phyloP scores from a whole-genome alignment of 805 yeast genomes.

The Zygosaccharomyces bailii region DNA sequence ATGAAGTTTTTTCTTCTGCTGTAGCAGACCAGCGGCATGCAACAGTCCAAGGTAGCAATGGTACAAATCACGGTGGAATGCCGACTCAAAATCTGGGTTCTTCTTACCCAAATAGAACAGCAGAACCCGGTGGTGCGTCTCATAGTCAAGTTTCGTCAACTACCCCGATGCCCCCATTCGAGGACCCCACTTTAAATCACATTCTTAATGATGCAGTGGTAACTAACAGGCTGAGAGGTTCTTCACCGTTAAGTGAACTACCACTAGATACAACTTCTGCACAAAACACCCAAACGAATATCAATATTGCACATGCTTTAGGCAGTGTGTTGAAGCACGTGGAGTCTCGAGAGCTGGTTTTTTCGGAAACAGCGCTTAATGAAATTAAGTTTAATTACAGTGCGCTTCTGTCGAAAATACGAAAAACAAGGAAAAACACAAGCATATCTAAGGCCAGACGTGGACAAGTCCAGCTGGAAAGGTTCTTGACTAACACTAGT shows the following conservation, averaged over 20 bases:
- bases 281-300: slow-evolving; percentile 25
- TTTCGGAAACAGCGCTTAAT: slow-evolving; percentile 28
- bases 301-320: slow-evolving; percentile 34
- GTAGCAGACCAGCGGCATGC: slow-evolving; percentile 5
- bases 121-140: slow-evolving; percentile 3
- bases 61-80: slow-evolving; percentile 6
- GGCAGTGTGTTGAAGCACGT: slow-evolving; percentile 31
- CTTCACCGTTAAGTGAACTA: slow-evolving; percentile 9
- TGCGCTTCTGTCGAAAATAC: slow-evolving; percentile 25
- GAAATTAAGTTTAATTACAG: slow-evolving; percentile 29
- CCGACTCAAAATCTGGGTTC: slow-evolving; percentile 8
- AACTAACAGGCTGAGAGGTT: slow-evolving; percentile 9
- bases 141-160: slow-evolving; percentile 8
- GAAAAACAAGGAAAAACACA: slow-evolving; percentile 20
- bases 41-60: slow-evolving; percentile 1
- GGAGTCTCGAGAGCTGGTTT: slow-evolving; percentile 28
- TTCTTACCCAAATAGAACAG: slow-evolving; percentile 3
- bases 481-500: slow-evolving; percentile 11
- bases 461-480: slow-evolving; percentile 18
- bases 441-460: slow-evolving; percentile 13
- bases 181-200: slow-evolving; percentile 20
- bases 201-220: slow-evolving; percentile 16
- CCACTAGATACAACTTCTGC: slow-evolving; percentile 10
- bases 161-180: slow-evolving; percentile 15
- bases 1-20: slow-evolving; percentile 22